These are phyloP conservation scores for Zalaria obscura DNA, from an alignment of 2,329 filamentous ascomycete genomes.

Conservation along the genomic window DNA sequence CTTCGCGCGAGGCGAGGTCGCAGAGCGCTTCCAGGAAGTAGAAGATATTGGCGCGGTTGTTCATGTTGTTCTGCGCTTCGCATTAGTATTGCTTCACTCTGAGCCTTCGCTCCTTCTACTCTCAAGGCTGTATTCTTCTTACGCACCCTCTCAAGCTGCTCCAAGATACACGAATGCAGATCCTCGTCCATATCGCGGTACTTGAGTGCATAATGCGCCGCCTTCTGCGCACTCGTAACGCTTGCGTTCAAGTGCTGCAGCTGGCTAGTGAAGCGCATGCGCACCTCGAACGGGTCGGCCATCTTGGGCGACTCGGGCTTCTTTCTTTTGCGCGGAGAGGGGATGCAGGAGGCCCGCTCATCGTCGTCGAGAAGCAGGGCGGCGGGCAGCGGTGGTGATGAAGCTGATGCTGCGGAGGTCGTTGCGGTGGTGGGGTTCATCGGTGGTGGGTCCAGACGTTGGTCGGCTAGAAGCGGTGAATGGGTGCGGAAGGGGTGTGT, in stretches of 20 bases:
- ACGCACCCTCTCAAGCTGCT: conserved; percentile 71
- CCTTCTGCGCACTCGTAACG: conserved; percentile 77
- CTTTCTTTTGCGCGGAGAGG: background rate
- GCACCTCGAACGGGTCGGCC: conserved; percentile 91
- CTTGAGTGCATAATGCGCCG: conserved; percentile 86
- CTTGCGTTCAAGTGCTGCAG: conserved; percentile 86
- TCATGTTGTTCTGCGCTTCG: conserved; percentile 66
- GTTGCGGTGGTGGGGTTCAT: no score
- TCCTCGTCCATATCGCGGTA: conserved; percentile 94
- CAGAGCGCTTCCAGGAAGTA: conserved; percentile 96
- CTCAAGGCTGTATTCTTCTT: no score
- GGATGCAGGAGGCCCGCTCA: background rate
- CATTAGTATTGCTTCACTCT: background rate
- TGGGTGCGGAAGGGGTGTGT: no score
- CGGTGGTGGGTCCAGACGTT: no score
- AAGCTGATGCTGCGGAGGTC: no score
- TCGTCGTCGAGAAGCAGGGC: background rate
- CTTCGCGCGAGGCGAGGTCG: conserved; percentile 65
- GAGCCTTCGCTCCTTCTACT: no score
- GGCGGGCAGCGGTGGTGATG: background rate
- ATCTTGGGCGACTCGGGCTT: conserved; percentile 22
- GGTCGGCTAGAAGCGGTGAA: no score
- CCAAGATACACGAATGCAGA: conserved; percentile 89
- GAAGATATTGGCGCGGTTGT: conserved; percentile 95
- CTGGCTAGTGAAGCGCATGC: conserved; percentile 87